Evolutionary conservation across 2,329 filamentous ascomycete species (phyloP).

Genomic region (Dendrostoma leiphaemia): DNA sequence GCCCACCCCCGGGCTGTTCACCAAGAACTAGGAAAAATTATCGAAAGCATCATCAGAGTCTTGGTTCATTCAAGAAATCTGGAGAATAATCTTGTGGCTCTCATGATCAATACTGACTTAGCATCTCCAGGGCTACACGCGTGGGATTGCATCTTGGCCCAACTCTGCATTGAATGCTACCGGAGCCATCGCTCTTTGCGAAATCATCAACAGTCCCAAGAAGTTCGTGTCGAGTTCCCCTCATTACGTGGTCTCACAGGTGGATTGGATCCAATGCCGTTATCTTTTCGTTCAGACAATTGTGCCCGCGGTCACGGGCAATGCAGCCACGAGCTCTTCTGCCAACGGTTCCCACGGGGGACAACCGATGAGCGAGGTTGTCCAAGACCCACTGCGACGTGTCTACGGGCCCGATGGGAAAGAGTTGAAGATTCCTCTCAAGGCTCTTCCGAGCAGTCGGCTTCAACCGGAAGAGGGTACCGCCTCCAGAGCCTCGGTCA

Average conservation of each 20-base stretch:
- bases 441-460: slow-evolving; percentile 29
- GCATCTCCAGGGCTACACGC: background rate
- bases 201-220: slow-evolving; percentile 73
- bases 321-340: no score
- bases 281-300: slow-evolving; percentile 70
- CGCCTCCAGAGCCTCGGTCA: background rate
- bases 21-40: no score
- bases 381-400: slow-evolving; percentile 19
- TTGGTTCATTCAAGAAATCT: no score
- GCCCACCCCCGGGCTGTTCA: background rate
- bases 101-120: background rate
- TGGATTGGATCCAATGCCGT: slow-evolving; percentile 87
- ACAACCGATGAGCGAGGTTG: background rate
- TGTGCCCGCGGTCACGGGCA: no score
- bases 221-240: slow-evolving; percentile 56
- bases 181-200: slow-evolving; percentile 71
- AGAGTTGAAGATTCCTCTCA: slow-evolving; percentile 29
- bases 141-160: slow-evolving; percentile 51
- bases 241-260: slow-evolving; percentile 69
- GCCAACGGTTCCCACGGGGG: no score
- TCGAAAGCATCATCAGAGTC: no score
- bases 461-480: background rate
- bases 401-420: slow-evolving; percentile 15
- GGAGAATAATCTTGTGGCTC: no score
- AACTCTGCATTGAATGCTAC: slow-evolving; percentile 61